Percentiles rank a stretch among this genome's conserved stretches.
phyloP scores from a whole-genome alignment of 1,284 basidiomycete genomes.

The Rhodotorula mucilaginosa region DNA sequence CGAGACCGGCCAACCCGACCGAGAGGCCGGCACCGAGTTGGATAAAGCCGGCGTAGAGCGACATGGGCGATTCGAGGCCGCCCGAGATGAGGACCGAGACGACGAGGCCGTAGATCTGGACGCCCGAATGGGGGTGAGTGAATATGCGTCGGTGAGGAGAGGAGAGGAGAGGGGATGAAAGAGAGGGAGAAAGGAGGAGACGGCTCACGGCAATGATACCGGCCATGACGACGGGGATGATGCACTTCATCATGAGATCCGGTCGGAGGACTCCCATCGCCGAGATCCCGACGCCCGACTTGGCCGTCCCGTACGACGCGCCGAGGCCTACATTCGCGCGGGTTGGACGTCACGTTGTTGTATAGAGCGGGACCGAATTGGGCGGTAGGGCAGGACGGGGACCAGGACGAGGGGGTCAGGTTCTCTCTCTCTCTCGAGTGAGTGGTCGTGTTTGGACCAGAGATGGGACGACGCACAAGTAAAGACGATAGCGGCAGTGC shows the following conservation, averaged over 20 bases:
- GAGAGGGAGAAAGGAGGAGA: neutral
- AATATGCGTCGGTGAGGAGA: no score
- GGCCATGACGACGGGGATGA: constrained; percentile 49
- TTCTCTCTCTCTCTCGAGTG: no score
- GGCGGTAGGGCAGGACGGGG: neutral
- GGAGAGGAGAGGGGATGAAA: neutral
- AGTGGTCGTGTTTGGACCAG: no score
- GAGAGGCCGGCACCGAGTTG: constrained; percentile 54
- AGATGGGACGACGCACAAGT: constrained; percentile 68
- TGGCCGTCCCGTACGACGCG: constrained; percentile 52
- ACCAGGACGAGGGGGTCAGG: neutral
- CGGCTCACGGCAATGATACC: constrained; percentile 48
- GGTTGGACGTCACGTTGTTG: neutral
- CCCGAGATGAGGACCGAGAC: constrained; percentile 53
- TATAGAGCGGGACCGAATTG: no score
- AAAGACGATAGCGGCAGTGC: constrained; percentile 94
- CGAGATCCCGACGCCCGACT: constrained; percentile 54
- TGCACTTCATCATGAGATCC: constrained; percentile 51
- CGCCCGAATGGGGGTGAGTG: no score
- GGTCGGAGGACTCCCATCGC: constrained; percentile 55
- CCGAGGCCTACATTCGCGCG: constrained; percentile 31
- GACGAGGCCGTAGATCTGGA: constrained; percentile 49
- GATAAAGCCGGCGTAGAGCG: constrained; percentile 52
- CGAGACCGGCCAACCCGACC: constrained; percentile 53
- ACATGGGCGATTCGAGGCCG: constrained; percentile 52